Evolutionary conservation across 352 stramenopile genomes (phyloP), one percentile per base, ranked within the genome.

Genomic region (Phytophthora uliginosa): DNA sequence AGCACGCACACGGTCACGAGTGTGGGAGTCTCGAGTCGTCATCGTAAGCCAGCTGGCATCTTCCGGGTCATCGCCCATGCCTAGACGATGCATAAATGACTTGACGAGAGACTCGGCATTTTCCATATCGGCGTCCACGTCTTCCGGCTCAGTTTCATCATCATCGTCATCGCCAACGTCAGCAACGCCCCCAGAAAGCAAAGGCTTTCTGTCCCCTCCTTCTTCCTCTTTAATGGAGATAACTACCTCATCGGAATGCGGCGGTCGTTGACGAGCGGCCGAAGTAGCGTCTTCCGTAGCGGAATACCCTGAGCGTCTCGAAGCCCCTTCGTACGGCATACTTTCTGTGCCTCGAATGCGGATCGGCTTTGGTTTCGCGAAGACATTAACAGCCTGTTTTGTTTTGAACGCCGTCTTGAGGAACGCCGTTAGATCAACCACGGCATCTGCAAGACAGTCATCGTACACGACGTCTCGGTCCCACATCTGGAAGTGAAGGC

Each of bases 401-500:
- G 80, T 85, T 59, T 90, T 91, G 71, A 92, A 92, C 34, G 86
- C 86, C 45, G 82, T 75, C 63, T 90, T 90, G 13, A 95, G 76
- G 61, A 90, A 92, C 26, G 77, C 42, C 20, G 76, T 85, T 13
- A 95, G 55, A 42, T 95, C 86, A 53, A 94, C 70, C 31, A 94
- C 81, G 18, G 80, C 79, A 72, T 95, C 86, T n/a, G 85, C 85
- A 38, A 95, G 74, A 62, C 86, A 94, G 60, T 95, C 88, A 53
- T 95, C 81, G 60, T 92, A 94, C 0, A 94, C 54, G 7, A 94
- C 66, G 48, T 95, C 88, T 51, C 90, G 89, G 70, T 95, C 88
- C 88, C 88, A 95, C 71, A 94, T 76, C 59, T 95, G 88, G 40
- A 95, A 74, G 66, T 95, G 88, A 38, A 95, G 64, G 51, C 86